Evolutionary conservation across 352 stramenopile genomes (phyloP), one percentile per base, ranked within the genome.

Genomic region (Blastocystis sp.): DNA sequence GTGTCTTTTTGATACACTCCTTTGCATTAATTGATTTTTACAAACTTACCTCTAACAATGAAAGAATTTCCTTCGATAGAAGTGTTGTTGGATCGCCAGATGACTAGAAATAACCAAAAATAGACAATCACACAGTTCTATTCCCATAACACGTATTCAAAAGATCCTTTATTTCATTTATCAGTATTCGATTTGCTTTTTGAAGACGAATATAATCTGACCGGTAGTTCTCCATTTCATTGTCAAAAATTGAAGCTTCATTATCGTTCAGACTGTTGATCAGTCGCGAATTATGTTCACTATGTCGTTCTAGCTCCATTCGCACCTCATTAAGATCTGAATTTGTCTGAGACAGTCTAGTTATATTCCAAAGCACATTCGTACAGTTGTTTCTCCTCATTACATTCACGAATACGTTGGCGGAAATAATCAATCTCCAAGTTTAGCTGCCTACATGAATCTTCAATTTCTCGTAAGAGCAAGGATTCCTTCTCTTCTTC

Each of bases 271-370:
- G 49, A 42, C 71, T 83, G 29, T 83, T 56, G 12, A 83, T 63
- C 24, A 67, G 71, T 37, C 58, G 57, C 35, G 71, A 83, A 43
- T 83, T 83, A 9, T 83, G 46, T 21, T 83, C 71, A 35, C 27
- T 83, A 14, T 83, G 71, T 37, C 46, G 12, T 27, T 83, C 46
- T 5, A 83, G 66, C 27, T 57, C 49, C 19, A 16, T n/a, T 3
- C 32, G 52, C 16, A 83, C 66, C 5, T 54, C 51, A 27, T 42
- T 83, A 27, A 83, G 42, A 65, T 83, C 42, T 21, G 29, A 37
- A 42, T 83, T 83, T 21, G 58, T 66, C 51, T 83, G 71, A 0
- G 7, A 6, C n/a, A 66, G 5, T 66, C 71, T 83, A 12, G 3
- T 21, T 9, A 24, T 37, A 7, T 65, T 2, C 2, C 14, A 29